These are phyloP conservation scores for Sonneratia caseolaris DNA, from an alignment of 345 rosid genomes.

Conservation along the genomic window DNA sequence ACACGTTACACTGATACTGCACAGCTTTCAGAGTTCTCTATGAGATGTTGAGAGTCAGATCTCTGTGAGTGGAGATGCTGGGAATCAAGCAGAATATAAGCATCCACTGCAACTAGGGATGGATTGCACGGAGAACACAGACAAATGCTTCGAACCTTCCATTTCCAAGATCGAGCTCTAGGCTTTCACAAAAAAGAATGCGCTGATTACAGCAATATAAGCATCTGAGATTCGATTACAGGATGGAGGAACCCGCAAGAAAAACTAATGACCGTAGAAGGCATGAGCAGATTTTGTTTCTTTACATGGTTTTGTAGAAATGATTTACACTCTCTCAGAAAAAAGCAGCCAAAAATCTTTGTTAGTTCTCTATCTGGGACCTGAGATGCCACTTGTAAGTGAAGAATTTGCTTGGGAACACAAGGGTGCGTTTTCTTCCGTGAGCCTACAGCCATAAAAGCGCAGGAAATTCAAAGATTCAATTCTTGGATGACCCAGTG, in stretches of 20 bases:
- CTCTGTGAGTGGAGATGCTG: too few relatives aligned
- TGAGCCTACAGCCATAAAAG: slow-evolving; percentile 65
- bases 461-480: slow-evolving; percentile 75
- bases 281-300: not conserved
- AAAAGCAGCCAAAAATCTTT: not conserved
- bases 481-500: slow-evolving; percentile 49
- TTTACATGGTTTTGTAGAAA: slow-evolving; percentile 1
- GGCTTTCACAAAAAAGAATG: not conserved
- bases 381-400: slow-evolving; percentile 43
- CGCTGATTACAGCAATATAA: slow-evolving; percentile 19
- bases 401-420: slow-evolving; percentile 25
- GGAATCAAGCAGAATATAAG: not conserved
- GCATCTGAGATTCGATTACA: slow-evolving; percentile 13
- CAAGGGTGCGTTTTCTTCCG: slow-evolving; percentile 18
- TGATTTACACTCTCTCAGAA: not conserved
- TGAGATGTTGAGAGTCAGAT: too few relatives aligned
- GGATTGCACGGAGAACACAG: too few relatives aligned
- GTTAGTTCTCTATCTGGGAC: slow-evolving; percentile 45
- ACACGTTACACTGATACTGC: too few relatives aligned
- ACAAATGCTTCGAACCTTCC: not conserved
- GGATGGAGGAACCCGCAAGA: not conserved
- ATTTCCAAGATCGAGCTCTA: slow-evolving; percentile 13
- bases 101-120: too few relatives aligned
- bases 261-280: not conserved
- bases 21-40: too few relatives aligned